These are phyloP conservation scores for Carex littledalei DNA, from an alignment of 176 grass and related monocot genomes.

Conservation along the genomic window DNA sequence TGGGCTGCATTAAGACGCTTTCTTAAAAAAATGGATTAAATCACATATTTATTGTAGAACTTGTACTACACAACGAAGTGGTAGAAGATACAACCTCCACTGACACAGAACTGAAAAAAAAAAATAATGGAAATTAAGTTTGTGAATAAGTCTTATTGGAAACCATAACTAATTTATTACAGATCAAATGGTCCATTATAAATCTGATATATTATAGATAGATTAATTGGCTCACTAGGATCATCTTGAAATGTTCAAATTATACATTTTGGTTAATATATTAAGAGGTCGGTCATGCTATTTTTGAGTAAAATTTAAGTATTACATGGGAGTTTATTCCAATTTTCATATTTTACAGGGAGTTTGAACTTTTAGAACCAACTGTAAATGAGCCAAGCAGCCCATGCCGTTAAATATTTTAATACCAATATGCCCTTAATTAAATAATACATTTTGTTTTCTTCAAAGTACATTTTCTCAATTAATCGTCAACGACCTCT, in stretches of 20 bases:
- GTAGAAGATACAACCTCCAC: background rate
- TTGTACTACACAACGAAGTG: background rate
- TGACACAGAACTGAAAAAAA: background rate
- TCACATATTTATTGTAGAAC: background rate
- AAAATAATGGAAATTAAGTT: background rate
- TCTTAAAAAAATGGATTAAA: background rate
- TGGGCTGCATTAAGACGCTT: background rate
- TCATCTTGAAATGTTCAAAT: background rate
- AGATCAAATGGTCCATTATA: background rate
- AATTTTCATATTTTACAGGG: background rate
- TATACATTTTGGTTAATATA: background rate
- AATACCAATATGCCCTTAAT: background rate
- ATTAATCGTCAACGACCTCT: background rate
- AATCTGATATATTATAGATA: background rate
- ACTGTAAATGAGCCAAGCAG: background rate
- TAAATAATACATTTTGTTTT: background rate
- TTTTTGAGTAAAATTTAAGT: background rate
- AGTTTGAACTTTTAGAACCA: background rate
- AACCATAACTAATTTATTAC: background rate
- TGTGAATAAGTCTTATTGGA: background rate
- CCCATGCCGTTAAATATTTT: background rate
- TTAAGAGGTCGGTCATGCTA: background rate
- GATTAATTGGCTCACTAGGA: background rate
- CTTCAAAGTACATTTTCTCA: background rate
- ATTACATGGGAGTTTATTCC: background rate